Base-by-base conservation (phyloP, 352 stramenopile species). In the Phytopythium oedochilum region DNA sequence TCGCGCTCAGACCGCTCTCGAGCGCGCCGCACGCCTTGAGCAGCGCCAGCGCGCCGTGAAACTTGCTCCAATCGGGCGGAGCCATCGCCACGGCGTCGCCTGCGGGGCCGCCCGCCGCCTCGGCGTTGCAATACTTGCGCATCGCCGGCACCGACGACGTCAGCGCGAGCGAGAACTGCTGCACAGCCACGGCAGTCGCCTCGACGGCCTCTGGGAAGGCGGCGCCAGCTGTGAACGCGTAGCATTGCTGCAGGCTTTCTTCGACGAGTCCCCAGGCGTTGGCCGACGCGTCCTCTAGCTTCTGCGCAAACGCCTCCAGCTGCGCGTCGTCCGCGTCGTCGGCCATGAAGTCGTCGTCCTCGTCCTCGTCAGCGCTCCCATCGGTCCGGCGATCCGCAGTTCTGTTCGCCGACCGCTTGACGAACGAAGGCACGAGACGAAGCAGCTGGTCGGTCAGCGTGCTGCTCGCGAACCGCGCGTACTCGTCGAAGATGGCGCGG, bases 21-120 rank as follows among this genome's bases (percentile, higher is more conserved):
- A 92, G 47, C 38, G 59, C 61, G 1, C 82, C 82, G 11, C 77
- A 84, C 0, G 78, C 71, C 38, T 73, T 85, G 1, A 92, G 60
- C 35, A 92, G 64, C 14, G 79, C 74, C 14, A 92, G 61, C 4
- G 78, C 71, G 3, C 71, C 70, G 50, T 92, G 82, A 55, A 92
- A 92, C n/a, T 80, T 73, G 49, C 70, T 79, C 78, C 82, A 92
- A 51, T 89, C 77, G 4, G 68, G 68, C 14, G 67, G 59, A 38
- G 50, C 55, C 34, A 18, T 25, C 20, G 39, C 18, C 32, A 20
- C 25, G 4, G 20, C 57, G 46, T 8, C 29, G 32, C 25, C 32
- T 5, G 42, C 43, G 47, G 20, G 22, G 6, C 26, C 25, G 32
- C 7, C 15, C 31, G 17, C 35, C 51, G 42, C 12, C 44, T 74